Evolutionary conservation across 1,139 yeast species (phyloP).

Genomic region (Candida sp.): DNA sequence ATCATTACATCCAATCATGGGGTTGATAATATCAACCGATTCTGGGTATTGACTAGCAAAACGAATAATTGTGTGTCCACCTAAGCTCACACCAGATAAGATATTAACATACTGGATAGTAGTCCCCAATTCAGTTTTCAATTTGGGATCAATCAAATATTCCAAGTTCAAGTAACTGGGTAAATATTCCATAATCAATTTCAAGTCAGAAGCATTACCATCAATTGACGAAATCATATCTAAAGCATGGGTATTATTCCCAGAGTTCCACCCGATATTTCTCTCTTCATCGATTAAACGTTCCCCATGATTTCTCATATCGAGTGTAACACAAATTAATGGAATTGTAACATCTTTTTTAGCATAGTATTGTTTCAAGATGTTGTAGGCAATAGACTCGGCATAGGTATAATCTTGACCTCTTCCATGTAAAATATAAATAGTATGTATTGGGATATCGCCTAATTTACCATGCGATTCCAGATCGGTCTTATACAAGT

Average conservation of each 20-base stretch:
- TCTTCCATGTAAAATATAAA: conserved; percentile 41
- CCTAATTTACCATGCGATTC: conserved; percentile 11
- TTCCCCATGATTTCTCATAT: conserved; percentile 59
- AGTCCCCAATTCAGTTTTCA: conserved; percentile 14
- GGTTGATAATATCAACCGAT: conserved; percentile 36
- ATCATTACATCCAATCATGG: conserved; percentile 47
- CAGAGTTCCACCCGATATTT: conserved; percentile 44
- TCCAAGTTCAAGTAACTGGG: conserved; percentile 43
- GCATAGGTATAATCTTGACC: conserved; percentile 24
- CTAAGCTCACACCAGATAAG: conserved; percentile 55
- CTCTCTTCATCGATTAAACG: conserved; percentile 32
- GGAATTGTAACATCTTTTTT: conserved; percentile 18
- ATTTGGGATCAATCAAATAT: conserved; percentile 18
- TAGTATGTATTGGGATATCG: conserved; percentile 31
- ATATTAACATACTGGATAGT: conserved; percentile 27
- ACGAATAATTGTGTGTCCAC: conserved; percentile 57
- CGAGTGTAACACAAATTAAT: conserved; percentile 52
- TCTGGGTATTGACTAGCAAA: conserved; percentile 40
- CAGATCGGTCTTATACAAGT: conserved; percentile 6
- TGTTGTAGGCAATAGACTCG: conserved; percentile 28
- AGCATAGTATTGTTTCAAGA: conserved; percentile 23
- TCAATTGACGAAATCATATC: conserved; percentile 54
- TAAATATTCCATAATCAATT: conserved; percentile 43
- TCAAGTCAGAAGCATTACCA: conserved; percentile 48
- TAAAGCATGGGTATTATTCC: conserved; percentile 48